Evolutionary conservation across 2,329 filamentous ascomycete species (phyloP).

Genomic region (Pseudofabraea citricarpa): DNA sequence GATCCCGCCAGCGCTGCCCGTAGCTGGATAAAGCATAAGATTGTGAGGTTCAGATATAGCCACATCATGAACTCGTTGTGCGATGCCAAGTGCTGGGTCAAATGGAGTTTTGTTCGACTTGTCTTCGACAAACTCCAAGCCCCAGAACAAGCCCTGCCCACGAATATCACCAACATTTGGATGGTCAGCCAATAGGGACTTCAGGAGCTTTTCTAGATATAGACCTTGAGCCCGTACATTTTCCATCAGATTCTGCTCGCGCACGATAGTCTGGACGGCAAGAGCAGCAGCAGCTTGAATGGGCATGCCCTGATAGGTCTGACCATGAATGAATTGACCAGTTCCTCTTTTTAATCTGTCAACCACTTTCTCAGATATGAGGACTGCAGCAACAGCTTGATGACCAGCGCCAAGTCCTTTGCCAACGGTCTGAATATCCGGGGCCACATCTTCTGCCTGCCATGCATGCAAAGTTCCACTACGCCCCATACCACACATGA

Average conservation of each 20-base stretch:
- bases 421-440: conserved; percentile 62
- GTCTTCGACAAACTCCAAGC: conserved; percentile 49
- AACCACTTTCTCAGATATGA: conserved; percentile 48
- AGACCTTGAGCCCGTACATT: conserved; percentile 53
- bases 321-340: conserved; percentile 27
- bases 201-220: conserved; percentile 39
- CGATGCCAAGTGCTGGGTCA: conserved; percentile 35
- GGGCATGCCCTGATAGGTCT: conserved; percentile 58
- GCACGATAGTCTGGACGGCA: conserved; percentile 56
- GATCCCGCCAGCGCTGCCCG: conserved; percentile 50
- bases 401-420: conserved; percentile 65
- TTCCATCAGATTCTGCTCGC: conserved; percentile 49
- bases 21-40: conserved; percentile 56
- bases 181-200: conserved; percentile 35
- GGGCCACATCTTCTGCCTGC: conserved; percentile 46
- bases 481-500: conserved; percentile 57
- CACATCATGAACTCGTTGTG: conserved; percentile 44
- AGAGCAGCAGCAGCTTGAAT: conserved; percentile 56
- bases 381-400: conserved; percentile 53
- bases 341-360: conserved; percentile 28
- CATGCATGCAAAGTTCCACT: conserved; percentile 50
- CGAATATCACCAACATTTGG: conserved; percentile 55
- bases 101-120: conserved; percentile 46
- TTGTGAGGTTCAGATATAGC: conserved; percentile 33
- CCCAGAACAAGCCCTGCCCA: conserved; percentile 55